Evolutionary conservation across 495 filamentous ascomycete species (phyloP).

Genomic region (Annulohypoxylon stygium): DNA sequence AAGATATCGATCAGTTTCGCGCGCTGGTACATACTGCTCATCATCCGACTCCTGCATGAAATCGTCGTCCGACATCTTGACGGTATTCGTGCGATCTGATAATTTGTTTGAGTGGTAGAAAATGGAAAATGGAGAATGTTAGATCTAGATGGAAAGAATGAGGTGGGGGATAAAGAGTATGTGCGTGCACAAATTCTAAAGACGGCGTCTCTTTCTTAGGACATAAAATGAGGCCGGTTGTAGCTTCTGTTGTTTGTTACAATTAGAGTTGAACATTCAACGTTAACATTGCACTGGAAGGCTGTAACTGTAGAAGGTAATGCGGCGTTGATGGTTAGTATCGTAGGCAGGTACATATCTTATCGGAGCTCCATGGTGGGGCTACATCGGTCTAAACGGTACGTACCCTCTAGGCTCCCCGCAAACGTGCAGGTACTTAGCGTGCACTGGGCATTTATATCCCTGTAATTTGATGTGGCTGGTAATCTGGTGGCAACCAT

Average conservation of each 20-base stretch:
- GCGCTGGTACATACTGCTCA: constrained; percentile 71
- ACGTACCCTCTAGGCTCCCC: constrained; percentile 13
- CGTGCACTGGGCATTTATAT: neutral
- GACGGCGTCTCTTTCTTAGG: neutral
- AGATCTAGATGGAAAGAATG: neutral
- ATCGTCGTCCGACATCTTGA: constrained; percentile 91
- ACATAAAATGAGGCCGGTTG: neutral
- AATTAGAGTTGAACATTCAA: neutral
- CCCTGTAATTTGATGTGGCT: constrained; percentile 7
- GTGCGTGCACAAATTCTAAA: neutral
- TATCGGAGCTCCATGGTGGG: constrained; percentile 23
- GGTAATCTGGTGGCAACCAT: constrained; percentile 18
- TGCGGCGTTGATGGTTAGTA: neutral
- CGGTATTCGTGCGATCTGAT: constrained; percentile 20
- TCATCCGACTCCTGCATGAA: constrained; percentile 99
- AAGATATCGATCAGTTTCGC: neutral
- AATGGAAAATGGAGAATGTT: neutral
- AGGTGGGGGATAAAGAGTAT: too few relatives aligned
- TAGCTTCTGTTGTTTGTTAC: constrained; percentile 1
- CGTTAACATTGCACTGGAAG: neutral
- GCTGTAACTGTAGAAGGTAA: neutral
- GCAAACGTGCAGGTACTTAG: neutral
- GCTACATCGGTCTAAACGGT: neutral
- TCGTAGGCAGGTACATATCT: neutral
- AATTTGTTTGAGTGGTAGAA: constrained; percentile 7